Conservation (phyloP, 345 rosid species). For the Linum trigynum region DNA sequence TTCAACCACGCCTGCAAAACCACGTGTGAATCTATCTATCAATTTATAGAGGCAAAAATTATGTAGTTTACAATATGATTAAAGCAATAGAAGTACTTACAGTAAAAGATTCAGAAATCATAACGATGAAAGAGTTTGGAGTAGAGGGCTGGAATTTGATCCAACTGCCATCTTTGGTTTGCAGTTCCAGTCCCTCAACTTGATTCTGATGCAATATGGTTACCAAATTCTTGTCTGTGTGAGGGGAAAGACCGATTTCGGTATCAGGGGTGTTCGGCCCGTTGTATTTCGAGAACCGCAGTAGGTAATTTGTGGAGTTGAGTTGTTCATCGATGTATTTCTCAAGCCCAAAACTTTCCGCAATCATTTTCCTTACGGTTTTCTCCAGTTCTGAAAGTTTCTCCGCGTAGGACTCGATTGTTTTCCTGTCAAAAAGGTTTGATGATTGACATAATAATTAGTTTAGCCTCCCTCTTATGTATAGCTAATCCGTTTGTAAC, state of each 20-base stretch:
- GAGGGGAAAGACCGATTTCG: slow-evolving; percentile 10
- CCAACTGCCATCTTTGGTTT: no score
- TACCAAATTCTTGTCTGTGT: slow-evolving; percentile 29
- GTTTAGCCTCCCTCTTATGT: not conserved
- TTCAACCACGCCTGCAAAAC: slow-evolving; percentile 34
- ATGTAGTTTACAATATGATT: not conserved
- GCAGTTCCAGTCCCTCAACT: no score
- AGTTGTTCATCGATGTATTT: not conserved
- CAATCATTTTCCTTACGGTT: slow-evolving; percentile 19
- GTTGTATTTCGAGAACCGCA: slow-evolving; percentile 21
- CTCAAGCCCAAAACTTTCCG: slow-evolving; percentile 19
- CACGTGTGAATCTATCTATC: not conserved
- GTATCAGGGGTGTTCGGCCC: not conserved
- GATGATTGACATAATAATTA: no score
- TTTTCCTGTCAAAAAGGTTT: no score
- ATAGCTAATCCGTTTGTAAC: not conserved
- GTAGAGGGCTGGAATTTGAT: no score
- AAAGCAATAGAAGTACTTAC: not conserved
- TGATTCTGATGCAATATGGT: not conserved
- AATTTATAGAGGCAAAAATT: slow-evolving; percentile 5
- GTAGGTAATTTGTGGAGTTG: slow-evolving; percentile 10
- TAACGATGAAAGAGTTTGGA: no score
- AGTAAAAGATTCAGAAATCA: no score
- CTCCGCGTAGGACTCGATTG: no score
- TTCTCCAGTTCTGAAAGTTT: slow-evolving; percentile 11